These are phyloP conservation scores for Pestalotiopsis sp. DNA, from an alignment of 2,329 filamentous ascomycete genomes.

Conservation along the genomic window DNA sequence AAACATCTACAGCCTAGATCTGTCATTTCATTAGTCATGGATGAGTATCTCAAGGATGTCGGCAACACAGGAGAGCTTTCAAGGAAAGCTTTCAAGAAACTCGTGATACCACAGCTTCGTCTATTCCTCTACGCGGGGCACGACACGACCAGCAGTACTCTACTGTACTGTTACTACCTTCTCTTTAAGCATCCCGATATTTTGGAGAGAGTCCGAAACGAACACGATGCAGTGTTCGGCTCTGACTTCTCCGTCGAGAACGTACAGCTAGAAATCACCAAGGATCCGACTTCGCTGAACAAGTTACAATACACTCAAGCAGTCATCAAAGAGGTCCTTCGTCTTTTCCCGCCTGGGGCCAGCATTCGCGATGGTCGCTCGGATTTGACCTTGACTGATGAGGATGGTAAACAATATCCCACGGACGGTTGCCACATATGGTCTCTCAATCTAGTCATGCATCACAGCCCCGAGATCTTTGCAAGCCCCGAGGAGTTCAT, in stretches of 20 bases:
- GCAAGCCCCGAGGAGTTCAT: conserved; percentile 34
- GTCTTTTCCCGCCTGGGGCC: conserved; percentile 47
- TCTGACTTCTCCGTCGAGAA: conserved; percentile 25
- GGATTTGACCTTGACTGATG: conserved; percentile 37
- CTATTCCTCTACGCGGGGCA: conserved; percentile 58
- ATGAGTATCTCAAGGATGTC: conserved; percentile 20
- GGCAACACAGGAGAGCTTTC: conserved; percentile 7
- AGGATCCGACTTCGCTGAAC: neutral
- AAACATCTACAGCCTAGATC: conserved; percentile 17
- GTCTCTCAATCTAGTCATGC: conserved; percentile 28
- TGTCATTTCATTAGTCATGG: conserved; percentile 22
- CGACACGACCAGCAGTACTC: conserved; percentile 63
- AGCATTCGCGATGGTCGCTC: conserved; percentile 36
- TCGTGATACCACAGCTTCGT: conserved; percentile 21
- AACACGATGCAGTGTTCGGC: conserved; percentile 38
- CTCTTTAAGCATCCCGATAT: conserved; percentile 25
- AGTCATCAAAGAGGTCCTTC: conserved; percentile 39
- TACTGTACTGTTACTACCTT: conserved; percentile 51
- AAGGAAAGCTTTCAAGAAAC: conserved; percentile 17
- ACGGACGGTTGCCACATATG: conserved; percentile 23
- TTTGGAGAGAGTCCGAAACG: conserved; percentile 34
- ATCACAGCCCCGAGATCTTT: conserved; percentile 36
- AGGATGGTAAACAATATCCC: conserved; percentile 36
- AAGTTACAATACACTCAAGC: conserved; percentile 35
- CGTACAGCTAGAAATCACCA: neutral